Evolutionary conservation across 73 alveolate species (phyloP), one percentile per base, ranked within the genome.

Genomic region (Blepharisma japonicum): DNA sequence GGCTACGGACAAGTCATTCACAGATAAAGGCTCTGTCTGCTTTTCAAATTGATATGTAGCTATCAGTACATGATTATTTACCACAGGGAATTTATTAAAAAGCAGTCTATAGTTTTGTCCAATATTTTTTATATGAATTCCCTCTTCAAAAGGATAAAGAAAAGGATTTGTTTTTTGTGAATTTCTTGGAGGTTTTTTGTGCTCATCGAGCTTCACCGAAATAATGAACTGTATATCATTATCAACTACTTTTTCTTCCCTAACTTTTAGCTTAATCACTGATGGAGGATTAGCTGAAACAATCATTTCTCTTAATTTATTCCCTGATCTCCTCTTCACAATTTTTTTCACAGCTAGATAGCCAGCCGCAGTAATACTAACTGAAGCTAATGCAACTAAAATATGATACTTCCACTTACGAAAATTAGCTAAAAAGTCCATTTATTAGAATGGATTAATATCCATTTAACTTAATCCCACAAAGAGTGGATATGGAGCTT

Each of bases 101-200:
- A 88, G 39, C 2, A 88, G 81, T 8, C 83, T 8, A 55, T 88
- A 90, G 42, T 53, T 67, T 6, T 84, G 72, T n/a, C 89, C 51
- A 5, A 84, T 4, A 25, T 84, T 83, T 25, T 48, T 81, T 20
- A 88, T 82, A 21, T 49, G 80, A 8, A 71, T 68, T 14, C 90
- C 90, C 53, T 71, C 83, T 27, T 88, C 91, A 45, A 84, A 76
- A 23, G 95, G 95, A 7, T 90, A 90, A 6, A 70, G 48, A 56
- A 88, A 88, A n/a, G 80, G 80, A 70, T 70, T 47, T n/a, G 66
- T 70, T 11, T 9, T 54, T 45, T 45, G 23, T 2, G 74, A n/a
- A 11, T 39, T 39, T 61, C 74, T 61, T 5, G 2, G 14, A 2
- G 83, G 42, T 47, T 55, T 77, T 18, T 14, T 14, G 5, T n/a